Percentiles rank a stretch among this genome's conserved stretches.
These are phyloP conservation scores for Cryptosporidium ubiquitum DNA, from an alignment of 169 alveolate genomes.

Conservation along the genomic window DNA sequence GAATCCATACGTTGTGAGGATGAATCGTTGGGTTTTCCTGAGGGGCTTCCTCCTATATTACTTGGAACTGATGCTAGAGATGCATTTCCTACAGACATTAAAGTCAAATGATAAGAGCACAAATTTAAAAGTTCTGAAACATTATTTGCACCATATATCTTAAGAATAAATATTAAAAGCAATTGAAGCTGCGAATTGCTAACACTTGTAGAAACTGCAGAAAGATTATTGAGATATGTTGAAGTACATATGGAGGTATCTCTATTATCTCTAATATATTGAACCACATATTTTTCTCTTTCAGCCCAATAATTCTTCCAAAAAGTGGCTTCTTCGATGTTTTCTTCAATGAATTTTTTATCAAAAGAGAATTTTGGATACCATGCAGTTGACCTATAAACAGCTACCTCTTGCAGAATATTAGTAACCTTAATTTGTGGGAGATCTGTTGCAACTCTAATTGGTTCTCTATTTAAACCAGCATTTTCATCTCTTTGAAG, in stretches of 20 bases:
- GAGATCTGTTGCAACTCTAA: constrained; percentile 72
- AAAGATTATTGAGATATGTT: constrained; percentile 37
- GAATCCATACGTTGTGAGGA: not conserved
- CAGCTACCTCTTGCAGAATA: constrained; percentile 43
- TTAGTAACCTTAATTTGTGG: constrained; percentile 69
- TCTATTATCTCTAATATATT: constrained; percentile 60
- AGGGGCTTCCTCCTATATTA: not conserved
- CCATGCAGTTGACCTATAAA: constrained; percentile 73
- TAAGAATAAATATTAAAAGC: constrained; percentile 9
- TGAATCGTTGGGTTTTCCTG: constrained; percentile 1
- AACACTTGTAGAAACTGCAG: constrained; percentile 39
- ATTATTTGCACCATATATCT: constrained; percentile 60
- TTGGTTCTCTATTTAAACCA: constrained; percentile 71
- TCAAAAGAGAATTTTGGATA: constrained; percentile 60
- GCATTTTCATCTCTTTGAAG: constrained; percentile 73
- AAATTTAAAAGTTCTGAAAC: constrained; percentile 40
- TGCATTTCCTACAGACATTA: constrained; percentile 69
- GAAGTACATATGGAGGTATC: constrained; percentile 32
- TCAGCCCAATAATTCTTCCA: constrained; percentile 73
- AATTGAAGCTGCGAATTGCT: constrained; percentile 67
- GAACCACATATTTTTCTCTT: constrained; percentile 67
- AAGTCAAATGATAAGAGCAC: constrained; percentile 40
- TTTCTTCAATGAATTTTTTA: constrained; percentile 51
- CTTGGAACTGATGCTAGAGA: constrained; percentile 32
- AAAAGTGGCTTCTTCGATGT: constrained; percentile 27